phyloP scores from a whole-genome alignment of 139 green algal genomes.

The Chlamydomonas sphaeroides region DNA sequence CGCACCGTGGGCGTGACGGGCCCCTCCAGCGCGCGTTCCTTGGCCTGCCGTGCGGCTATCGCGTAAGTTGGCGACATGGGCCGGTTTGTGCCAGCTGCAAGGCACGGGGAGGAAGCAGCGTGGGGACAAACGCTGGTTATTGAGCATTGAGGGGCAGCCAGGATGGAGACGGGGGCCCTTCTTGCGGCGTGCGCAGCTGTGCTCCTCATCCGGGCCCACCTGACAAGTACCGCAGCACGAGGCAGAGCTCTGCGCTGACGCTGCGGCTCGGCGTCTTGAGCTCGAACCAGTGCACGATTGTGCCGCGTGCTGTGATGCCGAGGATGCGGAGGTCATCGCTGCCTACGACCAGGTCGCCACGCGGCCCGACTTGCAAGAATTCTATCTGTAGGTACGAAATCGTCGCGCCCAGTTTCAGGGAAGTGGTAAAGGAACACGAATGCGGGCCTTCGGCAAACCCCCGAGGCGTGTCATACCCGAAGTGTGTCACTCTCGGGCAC shows the following conservation, averaged over 20 bases:
- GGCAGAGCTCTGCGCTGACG: conserved; percentile 49
- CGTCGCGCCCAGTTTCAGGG: too few species aligned
- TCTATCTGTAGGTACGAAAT: conserved; percentile 56
- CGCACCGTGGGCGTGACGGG: not conserved
- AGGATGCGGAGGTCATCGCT: conserved; percentile 40
- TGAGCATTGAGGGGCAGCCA: too few species aligned
- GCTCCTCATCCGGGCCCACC: too few species aligned
- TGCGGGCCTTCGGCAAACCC: too few species aligned
- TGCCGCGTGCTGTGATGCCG: conserved; percentile 43
- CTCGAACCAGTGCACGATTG: conserved; percentile 56
- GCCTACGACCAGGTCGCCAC: conserved; percentile 54
- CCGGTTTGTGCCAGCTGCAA: conserved; percentile 23
- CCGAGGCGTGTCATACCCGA: too few species aligned
- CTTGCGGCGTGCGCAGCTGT: too few species aligned
- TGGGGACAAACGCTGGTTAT: too few species aligned
- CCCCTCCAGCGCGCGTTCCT: conserved; percentile 27
- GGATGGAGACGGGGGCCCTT: too few species aligned
- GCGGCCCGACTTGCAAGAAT: conserved; percentile 47
- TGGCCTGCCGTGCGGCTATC: conserved; percentile 21
- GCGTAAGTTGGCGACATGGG: conserved; percentile 43
- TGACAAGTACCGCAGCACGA: conserved; percentile 55
- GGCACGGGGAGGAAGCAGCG: not conserved
- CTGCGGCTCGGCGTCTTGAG: conserved; percentile 29
- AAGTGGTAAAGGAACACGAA: not conserved
- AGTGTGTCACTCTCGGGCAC: conserved; percentile 35